Percentiles rank a stretch among this genome's conserved stretches.
Conservation (phyloP, 352 stramenopile genomes). For the Albugo candida region DNA sequence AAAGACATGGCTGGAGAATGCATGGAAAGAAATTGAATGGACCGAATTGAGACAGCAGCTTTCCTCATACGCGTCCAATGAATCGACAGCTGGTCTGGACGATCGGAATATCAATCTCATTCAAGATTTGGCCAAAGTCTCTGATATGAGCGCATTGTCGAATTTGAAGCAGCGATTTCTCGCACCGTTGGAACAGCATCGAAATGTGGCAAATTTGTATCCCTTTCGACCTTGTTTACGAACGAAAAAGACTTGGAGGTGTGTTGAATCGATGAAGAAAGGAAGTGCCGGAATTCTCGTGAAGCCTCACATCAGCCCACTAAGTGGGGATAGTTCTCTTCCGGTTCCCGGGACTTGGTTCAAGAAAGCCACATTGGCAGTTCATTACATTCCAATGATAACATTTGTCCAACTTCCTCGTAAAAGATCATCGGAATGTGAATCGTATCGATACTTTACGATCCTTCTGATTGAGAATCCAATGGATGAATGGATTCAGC, state of each 20-base stretch:
- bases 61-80: conserved; percentile 5
- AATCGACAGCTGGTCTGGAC: conserved; percentile 8
- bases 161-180: conserved; percentile 36
- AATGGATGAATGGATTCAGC: conserved; percentile 47
- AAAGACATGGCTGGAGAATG: conserved; percentile 32
- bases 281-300: conserved; percentile 68
- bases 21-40: conserved; percentile 36
- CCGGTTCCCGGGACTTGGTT: conserved; percentile 61
- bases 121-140: conserved; percentile 11
- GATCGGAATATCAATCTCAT: too few relatives aligned
- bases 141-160: conserved; percentile 28
- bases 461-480: conserved; percentile 30
- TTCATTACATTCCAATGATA: conserved; percentile 56
- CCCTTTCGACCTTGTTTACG: conserved; percentile 48
- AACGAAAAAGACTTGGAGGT: conserved; percentile 70
- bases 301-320: conserved; percentile 81
- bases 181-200: conserved; percentile 45
- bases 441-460: conserved; percentile 23
- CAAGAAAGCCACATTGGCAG: conserved; percentile 65
- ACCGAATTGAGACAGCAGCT: conserved; percentile 33
- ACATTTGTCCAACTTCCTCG: conserved; percentile 41
- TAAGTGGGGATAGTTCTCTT: conserved; percentile 76
- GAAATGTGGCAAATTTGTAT: conserved; percentile 21
- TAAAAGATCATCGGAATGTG: conserved; percentile 12
- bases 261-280: conserved; percentile 59